These are phyloP conservation scores for Pseudonitzschia multistriata DNA, from an alignment of 108 stramenopile species.

Conservation along the genomic window DNA sequence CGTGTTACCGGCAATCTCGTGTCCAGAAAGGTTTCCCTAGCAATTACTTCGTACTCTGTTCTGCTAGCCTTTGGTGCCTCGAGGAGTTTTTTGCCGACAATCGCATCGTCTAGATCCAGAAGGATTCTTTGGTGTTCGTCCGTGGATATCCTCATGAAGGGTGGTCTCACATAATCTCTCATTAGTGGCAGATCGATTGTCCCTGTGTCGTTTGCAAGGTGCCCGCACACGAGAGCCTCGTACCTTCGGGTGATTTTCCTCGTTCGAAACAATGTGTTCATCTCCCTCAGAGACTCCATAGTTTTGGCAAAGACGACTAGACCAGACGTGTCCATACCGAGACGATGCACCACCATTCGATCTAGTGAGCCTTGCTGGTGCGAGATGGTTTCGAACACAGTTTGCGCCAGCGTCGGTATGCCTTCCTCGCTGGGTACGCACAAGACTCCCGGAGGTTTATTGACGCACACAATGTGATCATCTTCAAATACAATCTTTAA, in stretches of 20 bases:
- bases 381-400: conserved; percentile 62
- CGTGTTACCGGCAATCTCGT: conserved; percentile 57
- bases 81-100: conserved; percentile 66
- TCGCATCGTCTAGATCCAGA: conserved; percentile 49
- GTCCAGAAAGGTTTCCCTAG: conserved; percentile 61
- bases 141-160: conserved; percentile 79
- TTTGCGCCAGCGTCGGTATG: conserved; percentile 63
- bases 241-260: conserved; percentile 70
- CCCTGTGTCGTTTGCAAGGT: conserved; percentile 62
- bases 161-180: conserved; percentile 79
- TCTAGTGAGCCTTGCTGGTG: conserved; percentile 61
- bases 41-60: conserved; percentile 65
- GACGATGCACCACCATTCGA: conserved; percentile 83
- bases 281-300: conserved; percentile 55
- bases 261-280: conserved; percentile 69
- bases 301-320: conserved; percentile 75
- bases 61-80: conserved; percentile 74
- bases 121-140: conserved; percentile 71
- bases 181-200: conserved; percentile 71
- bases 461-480: conserved; percentile 75
- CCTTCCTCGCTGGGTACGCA: conserved; percentile 56
- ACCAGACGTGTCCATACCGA: conserved; percentile 86
- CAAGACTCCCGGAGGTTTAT: conserved; percentile 84
- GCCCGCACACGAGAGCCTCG: conserved; percentile 81
- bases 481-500: conserved; percentile 77